phyloP scores from a whole-genome alignment of 2,329 filamentous ascomycete species.

The Fusarium sp. region DNA sequence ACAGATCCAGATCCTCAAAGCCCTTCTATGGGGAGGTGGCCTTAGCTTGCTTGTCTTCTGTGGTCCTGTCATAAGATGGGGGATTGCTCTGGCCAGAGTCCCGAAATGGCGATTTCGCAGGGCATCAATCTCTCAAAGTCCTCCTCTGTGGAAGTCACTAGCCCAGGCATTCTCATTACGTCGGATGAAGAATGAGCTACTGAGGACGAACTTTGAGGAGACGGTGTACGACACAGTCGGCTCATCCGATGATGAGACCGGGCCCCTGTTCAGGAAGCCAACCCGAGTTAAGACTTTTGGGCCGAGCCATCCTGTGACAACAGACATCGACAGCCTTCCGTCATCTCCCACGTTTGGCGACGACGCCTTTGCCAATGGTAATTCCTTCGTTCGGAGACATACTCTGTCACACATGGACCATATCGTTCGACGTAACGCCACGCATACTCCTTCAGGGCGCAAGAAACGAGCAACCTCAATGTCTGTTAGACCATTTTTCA shows the following conservation, averaged over 20 bases:
- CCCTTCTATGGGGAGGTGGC: slow-evolving; percentile 84
- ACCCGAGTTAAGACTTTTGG: slow-evolving; percentile 47
- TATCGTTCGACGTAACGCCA: slow-evolving; percentile 51
- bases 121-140: slow-evolving; percentile 51
- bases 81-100: slow-evolving; percentile 83
- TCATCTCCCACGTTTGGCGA: slow-evolving; percentile 34
- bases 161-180: slow-evolving; percentile 56
- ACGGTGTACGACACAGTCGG: slow-evolving; percentile 44
- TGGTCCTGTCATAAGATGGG: slow-evolving; percentile 78
- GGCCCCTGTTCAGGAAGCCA: slow-evolving; percentile 32
- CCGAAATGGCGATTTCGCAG: slow-evolving; percentile 89
- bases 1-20: slow-evolving; percentile 84
- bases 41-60: slow-evolving; percentile 76
- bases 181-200: slow-evolving; percentile 54
- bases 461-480: slow-evolving; percentile 70
- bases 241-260: slow-evolving; percentile 48
- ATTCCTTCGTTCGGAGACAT: slow-evolving; percentile 53
- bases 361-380: slow-evolving; percentile 31
- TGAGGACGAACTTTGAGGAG: slow-evolving; percentile 46
- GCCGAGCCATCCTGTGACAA: slow-evolving; percentile 14
- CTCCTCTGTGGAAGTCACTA: slow-evolving; percentile 50
- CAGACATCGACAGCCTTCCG: slow-evolving; percentile 25
- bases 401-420: slow-evolving; percentile 59
- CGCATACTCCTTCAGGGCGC: slow-evolving; percentile 68
- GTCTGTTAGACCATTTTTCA: slow-evolving; percentile 75